Conservation (phyloP, 768 basidiomycete genomes). For the Pisolithus tinctorius region DNA sequence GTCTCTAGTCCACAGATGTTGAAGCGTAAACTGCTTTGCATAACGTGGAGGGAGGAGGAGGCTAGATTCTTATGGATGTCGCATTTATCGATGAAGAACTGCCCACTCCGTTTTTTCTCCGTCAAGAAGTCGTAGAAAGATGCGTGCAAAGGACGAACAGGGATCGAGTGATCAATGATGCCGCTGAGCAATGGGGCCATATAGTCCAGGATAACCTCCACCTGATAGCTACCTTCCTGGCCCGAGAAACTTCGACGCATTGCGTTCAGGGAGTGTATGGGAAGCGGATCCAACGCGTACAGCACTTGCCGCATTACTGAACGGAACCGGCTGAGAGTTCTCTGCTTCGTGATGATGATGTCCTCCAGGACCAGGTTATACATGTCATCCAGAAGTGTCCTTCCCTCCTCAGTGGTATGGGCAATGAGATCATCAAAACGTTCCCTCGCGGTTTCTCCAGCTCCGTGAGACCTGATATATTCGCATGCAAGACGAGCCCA, state of each 20-base stretch:
- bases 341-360: neutral
- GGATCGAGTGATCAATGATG: neutral
- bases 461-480: neutral
- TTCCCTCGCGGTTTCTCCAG: neutral
- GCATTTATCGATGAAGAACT: slow-evolving; percentile 8
- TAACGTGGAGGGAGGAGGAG: slow-evolving; percentile 1
- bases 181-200: slow-evolving; percentile 6
- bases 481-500: neutral
- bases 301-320: slow-evolving; percentile 1
- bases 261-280: neutral
- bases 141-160: slow-evolving; percentile 17
- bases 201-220: neutral
- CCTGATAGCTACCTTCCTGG: neutral
- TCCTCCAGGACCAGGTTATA: neutral
- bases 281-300: neutral
- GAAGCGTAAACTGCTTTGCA: slow-evolving; percentile 5
- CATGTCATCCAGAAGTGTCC: neutral
- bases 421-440: neutral
- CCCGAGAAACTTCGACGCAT: neutral
- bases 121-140: slow-evolving; percentile 24
- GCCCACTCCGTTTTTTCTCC: slow-evolving; percentile 6
- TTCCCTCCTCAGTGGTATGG: neutral
- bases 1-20: slow-evolving; percentile 6
- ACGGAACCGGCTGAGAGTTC: neutral
- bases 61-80: neutral